Base-by-base conservation (phyloP, 2,329 filamentous ascomycete species). In the Sarocladium brachiariae region DNA sequence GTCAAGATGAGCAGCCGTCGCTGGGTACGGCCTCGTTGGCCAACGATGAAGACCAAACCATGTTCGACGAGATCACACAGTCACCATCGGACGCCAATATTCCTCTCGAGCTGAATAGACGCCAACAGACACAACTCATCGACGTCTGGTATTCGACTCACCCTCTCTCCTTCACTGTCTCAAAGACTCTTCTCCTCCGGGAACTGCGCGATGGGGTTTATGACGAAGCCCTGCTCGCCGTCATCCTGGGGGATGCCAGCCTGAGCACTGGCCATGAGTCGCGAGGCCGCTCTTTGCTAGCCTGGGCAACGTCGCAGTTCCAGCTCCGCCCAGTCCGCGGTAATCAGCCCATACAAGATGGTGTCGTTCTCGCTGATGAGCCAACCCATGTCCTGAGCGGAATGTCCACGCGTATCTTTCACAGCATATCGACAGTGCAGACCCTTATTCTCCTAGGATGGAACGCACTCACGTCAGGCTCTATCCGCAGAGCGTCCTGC, bases 81-180 rank as follows among this genome's bases (percentile, higher is more conserved):
- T 49, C 46, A 4, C 19, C 31, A 3, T 37, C 46, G 3, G 31
- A 18, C 6, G 11, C 31, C 4, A 63, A 57, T 43, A 63, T 64
- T 18, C 51, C 66, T 4, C 56, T 57, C 23, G 61, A 61, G 37
- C 61, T 65, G 25, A 62, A 63, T 6, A 59, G 59, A 25, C 54
- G 64, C 27, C 64, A 66, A 30, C 60, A 63, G 49, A 65, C 58
- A 7, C 65, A 67, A 50, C 57, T 71, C 21, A 65, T 71, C 38
- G 69, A 71, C 47, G 62, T 71, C 21, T 71, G 69, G 69, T 71
- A 66, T 51, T 67, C 65, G 1, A 54, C 61, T 11, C 69, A 71
- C 39, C 69, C 69, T 23, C 55, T 71, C 6, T 68, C 68, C 8
- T 64, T 66, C 49, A 58, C 70, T 14, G 58, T 71, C 14, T 71